phyloP scores from a whole-genome alignment of 2,329 filamentous ascomycete genomes.

The Fusarium falciforme region DNA sequence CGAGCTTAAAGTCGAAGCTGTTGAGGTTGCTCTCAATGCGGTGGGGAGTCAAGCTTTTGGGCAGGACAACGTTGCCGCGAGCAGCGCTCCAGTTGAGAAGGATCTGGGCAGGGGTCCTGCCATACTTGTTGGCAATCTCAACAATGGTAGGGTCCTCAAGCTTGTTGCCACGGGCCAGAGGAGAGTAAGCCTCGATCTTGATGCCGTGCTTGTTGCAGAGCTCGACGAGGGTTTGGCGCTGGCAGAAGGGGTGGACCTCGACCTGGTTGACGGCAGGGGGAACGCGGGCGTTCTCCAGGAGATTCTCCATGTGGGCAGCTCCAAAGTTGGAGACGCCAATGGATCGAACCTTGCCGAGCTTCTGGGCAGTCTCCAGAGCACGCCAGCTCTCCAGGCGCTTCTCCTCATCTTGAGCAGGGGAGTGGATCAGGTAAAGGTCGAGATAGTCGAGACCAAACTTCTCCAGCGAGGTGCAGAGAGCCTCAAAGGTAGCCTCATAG shows the following conservation, averaged over 20 bases:
- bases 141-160: constrained; percentile 62
- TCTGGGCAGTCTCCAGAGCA: constrained; percentile 75
- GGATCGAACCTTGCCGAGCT: constrained; percentile 71
- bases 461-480: constrained; percentile 72
- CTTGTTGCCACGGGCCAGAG: constrained; percentile 48
- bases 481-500: constrained; percentile 64
- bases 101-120: constrained; percentile 31
- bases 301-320: constrained; percentile 65
- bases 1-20: constrained; percentile 72
- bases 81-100: constrained; percentile 36
- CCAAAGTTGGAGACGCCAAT: constrained; percentile 87
- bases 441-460: constrained; percentile 76
- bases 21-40: constrained; percentile 75
- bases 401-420: constrained; percentile 74
- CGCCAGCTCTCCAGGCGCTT: constrained; percentile 79
- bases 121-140: constrained; percentile 36
- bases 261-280: constrained; percentile 81
- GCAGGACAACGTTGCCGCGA: constrained; percentile 34
- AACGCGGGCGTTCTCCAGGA: constrained; percentile 67
- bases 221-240: constrained; percentile 68
- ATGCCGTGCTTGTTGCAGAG: constrained; percentile 69
- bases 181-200: constrained; percentile 66
- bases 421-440: constrained; percentile 77
- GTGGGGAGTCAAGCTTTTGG: constrained; percentile 66
- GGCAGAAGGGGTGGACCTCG: constrained; percentile 81